A percentile compares a stretch with the other conserved stretches of the same genome.
phyloP scores from a whole-genome alignment of 176 grass and related monocot genomes.

The Rhynchospora pubera region DNA sequence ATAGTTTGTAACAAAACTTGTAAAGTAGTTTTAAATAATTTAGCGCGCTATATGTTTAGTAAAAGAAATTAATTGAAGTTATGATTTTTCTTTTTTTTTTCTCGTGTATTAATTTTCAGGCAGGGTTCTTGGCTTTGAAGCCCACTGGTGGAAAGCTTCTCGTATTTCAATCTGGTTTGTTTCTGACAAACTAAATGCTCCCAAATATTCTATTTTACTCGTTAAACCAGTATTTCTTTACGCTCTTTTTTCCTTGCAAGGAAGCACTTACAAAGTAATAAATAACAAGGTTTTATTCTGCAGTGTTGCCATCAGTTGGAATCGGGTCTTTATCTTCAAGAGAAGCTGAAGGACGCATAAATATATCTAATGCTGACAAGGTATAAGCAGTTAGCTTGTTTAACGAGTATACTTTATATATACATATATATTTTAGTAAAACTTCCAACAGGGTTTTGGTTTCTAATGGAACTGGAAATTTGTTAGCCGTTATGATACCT shows the following conservation, averaged over 20 bases:
- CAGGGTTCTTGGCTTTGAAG: slow-evolving; percentile 72
- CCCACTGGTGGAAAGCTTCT: slow-evolving; percentile 85
- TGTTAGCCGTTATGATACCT: neutral
- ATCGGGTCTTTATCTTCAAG: slow-evolving; percentile 78
- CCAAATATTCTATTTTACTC: neutral
- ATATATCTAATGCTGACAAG: slow-evolving; percentile 67
- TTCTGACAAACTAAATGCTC: neutral
- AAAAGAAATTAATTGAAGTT: neutral
- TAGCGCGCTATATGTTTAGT: neutral
- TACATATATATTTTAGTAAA: neutral
- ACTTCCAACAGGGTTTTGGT: neutral
- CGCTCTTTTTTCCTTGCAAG: neutral
- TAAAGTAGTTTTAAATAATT: neutral
- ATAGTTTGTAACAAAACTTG: neutral
- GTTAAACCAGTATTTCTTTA: neutral
- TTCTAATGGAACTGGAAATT: neutral
- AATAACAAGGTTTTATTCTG: slow-evolving; percentile 19
- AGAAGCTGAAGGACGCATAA: slow-evolving; percentile 78
- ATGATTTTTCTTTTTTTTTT: neutral
- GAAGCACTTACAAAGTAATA: neutral
- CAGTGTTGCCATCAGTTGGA: slow-evolving; percentile 76
- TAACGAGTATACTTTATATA: neutral
- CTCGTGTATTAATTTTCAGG: slow-evolving; percentile 30
- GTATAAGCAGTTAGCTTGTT: slow-evolving; percentile 21
- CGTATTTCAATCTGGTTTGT: slow-evolving; percentile 82